Percentiles rank a stretch among this genome's conserved stretches.
Evolutionary conservation across 2,329 filamentous ascomycete genomes (phyloP).

Genomic region (Graphium sp.): DNA sequence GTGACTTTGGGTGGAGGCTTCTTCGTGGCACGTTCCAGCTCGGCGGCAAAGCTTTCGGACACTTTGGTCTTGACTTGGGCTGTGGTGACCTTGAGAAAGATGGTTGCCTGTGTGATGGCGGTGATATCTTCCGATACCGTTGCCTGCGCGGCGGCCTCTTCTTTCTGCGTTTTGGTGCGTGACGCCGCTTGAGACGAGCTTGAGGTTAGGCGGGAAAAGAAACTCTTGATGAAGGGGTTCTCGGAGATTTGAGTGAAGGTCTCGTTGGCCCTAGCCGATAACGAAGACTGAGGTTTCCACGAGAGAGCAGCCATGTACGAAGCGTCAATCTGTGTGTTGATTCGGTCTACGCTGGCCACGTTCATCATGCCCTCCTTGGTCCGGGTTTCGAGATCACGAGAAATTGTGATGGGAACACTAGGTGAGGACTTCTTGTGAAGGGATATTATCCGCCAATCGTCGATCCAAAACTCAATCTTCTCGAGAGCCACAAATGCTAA

Average conservation of each 20-base stretch:
- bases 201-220: slow-evolving; percentile 64
- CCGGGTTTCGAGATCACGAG: slow-evolving; percentile 61
- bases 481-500: slow-evolving; percentile 88
- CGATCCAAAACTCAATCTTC: slow-evolving; percentile 76
- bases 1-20: slow-evolving; percentile 86
- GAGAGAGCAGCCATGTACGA: slow-evolving; percentile 75
- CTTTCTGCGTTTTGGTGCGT: slow-evolving; percentile 38
- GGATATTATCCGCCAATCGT: slow-evolving; percentile 66
- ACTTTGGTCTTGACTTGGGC: slow-evolving; percentile 68
- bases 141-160: slow-evolving; percentile 46
- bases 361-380: slow-evolving; percentile 85
- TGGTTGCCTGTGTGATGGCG: slow-evolving; percentile 53
- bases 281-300: slow-evolving; percentile 48
- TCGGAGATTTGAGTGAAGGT: slow-evolving; percentile 31
- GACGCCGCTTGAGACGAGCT: slow-evolving; percentile 29
- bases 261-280: slow-evolving; percentile 25
- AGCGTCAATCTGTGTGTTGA: slow-evolving; percentile 84
- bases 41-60: slow-evolving; percentile 53
- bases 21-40: slow-evolving; percentile 90
- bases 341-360: slow-evolving; percentile 61
- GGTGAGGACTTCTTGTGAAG: slow-evolving; percentile 78
- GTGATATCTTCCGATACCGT: slow-evolving; percentile 55
- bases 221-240: slow-evolving; percentile 52
- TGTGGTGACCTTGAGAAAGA: slow-evolving; percentile 79
- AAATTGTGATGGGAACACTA: slow-evolving; percentile 53